Percentiles rank a stretch among this genome's conserved stretches.
Evolutionary conservation across 306 rosid genomes (phyloP).

Genomic region (Canavalia gladiata): DNA sequence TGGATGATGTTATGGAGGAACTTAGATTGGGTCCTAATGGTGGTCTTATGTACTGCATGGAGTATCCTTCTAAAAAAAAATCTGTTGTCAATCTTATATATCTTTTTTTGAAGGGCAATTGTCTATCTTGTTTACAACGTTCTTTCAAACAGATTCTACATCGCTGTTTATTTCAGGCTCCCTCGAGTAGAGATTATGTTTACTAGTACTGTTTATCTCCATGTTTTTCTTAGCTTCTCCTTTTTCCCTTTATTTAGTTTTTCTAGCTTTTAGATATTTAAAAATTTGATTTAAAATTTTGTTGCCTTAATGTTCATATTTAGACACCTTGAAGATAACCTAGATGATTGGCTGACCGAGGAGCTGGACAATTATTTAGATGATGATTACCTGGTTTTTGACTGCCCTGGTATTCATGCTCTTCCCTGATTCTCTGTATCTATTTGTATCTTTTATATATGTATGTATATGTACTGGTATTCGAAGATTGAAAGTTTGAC

Average conservation of each 20-base stretch:
- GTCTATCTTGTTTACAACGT: constrained; percentile 1
- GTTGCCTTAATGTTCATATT: constrained; percentile 61
- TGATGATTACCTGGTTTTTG: constrained; percentile 91
- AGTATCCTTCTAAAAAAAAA: constrained; percentile 73
- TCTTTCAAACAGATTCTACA: constrained; percentile 1
- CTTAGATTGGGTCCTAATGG: constrained; percentile 98
- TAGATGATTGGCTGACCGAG: constrained; percentile 84
- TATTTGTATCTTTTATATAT: not conserved
- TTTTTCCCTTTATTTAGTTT: not conserved
- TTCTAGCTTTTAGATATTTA: not conserved
- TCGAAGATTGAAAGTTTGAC: not conserved
- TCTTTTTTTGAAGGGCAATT: not conserved
- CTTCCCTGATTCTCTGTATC: not conserved
- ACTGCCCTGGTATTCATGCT: constrained; percentile 84
- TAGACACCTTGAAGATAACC: constrained; percentile 90
- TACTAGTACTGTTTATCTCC: not conserved
- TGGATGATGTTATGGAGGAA: constrained; percentile 98
- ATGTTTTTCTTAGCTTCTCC: not conserved
- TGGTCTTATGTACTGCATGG: constrained; percentile 96
- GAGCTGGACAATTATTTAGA: constrained; percentile 86
- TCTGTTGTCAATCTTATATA: too few species aligned
- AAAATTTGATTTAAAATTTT: not conserved
- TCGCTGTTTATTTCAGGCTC: not conserved
- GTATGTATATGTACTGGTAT: not conserved
- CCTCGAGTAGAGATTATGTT: constrained; percentile 13